Conservation (phyloP, 805 yeast species). For the Candida insectalens region DNA sequence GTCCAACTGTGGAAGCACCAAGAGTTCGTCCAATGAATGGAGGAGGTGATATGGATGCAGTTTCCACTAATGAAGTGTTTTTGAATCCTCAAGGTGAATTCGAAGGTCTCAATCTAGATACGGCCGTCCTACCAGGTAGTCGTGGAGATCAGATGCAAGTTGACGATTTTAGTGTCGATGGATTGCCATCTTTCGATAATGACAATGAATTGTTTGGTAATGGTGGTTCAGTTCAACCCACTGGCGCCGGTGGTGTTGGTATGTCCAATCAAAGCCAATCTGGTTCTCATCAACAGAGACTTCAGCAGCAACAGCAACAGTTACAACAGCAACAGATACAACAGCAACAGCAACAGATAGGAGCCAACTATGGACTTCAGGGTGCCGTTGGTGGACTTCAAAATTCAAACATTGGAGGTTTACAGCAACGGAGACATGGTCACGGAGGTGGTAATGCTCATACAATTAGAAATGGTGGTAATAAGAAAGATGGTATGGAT, state of each 20-base stretch:
- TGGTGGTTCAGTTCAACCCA: too few species aligned
- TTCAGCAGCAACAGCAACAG: constrained; percentile 3
- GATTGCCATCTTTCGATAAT: neutral
- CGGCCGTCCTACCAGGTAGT: neutral
- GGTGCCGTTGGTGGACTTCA: too few species aligned
- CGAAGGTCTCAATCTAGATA: neutral
- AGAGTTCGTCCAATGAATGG: constrained; percentile 39
- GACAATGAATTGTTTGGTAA: too few species aligned
- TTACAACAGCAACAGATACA: constrained; percentile 8
- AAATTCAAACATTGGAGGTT: too few species aligned
- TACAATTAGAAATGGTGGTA: too few species aligned
- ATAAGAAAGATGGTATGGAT: constrained; percentile 20
- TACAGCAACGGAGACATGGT: too few species aligned
- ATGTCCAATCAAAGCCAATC: too few species aligned
- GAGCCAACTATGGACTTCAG: too few species aligned
- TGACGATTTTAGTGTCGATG: constrained; percentile 1
- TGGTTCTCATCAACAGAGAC: too few species aligned
- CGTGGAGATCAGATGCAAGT: constrained; percentile 2
- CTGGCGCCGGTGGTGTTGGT: too few species aligned
- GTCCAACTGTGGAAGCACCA: constrained; percentile 29
- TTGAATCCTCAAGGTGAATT: constrained; percentile 26
- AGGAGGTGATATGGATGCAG: constrained; percentile 68
- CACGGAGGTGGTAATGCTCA: constrained; percentile 13
- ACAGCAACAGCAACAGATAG: constrained; percentile 4
- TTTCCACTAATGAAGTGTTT: constrained; percentile 88